Base-by-base conservation (phyloP, 192 early-diverging fungal genomes). In the Polychytrium aggregatum region DNA sequence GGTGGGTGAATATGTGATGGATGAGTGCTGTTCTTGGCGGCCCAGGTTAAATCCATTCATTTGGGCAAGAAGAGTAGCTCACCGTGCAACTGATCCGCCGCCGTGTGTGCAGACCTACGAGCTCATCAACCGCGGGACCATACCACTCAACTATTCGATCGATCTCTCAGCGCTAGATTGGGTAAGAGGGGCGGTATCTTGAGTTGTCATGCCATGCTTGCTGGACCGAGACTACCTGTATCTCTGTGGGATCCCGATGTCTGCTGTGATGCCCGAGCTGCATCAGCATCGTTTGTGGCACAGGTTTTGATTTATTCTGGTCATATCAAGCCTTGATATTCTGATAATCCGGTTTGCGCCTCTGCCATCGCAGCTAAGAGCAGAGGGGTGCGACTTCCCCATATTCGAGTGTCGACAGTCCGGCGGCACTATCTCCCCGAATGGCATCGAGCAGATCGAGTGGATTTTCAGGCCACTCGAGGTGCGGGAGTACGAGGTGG, bases 401-500 rank as follows among this genome's bases (percentile, higher is more conserved):
- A 60, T 78, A 18, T 57, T 78, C 29, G 7, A 50, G 20, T 78
- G 72, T 41, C 37, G 39, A 9, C 59, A 48, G 29, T 24, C 52
- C 21, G 20, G 30, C 6, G 75, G 75, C 1, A 50, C 36, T 1
- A 67, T 78, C 21, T 11, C 36, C 11, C 63, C 75, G 8, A 68
- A 68, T 0, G 53, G 40, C 4, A 55, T 58, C 6, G 63, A 53
- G 40, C 55, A 55, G 26, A 49, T 76, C 16, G 56, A 72, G 21
- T 78, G 71, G 68, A 49, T 74, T 7, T 78, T 78, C 46, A 22
- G 56, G 21, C 75, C 75, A 6, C 46, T 76, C 0, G 75, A 78
- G 43, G 52, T 24, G 2, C 62, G 64, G 45, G 53, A 67, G 18
- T 78, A 78, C 51, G 57, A 59, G 25, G 71, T 71, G 13, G 68